Percentiles rank a stretch among this genome's conserved stretches.
phyloP scores from a whole-genome alignment of 2,329 filamentous ascomycete species.

The Colletotrichum shisoi region DNA sequence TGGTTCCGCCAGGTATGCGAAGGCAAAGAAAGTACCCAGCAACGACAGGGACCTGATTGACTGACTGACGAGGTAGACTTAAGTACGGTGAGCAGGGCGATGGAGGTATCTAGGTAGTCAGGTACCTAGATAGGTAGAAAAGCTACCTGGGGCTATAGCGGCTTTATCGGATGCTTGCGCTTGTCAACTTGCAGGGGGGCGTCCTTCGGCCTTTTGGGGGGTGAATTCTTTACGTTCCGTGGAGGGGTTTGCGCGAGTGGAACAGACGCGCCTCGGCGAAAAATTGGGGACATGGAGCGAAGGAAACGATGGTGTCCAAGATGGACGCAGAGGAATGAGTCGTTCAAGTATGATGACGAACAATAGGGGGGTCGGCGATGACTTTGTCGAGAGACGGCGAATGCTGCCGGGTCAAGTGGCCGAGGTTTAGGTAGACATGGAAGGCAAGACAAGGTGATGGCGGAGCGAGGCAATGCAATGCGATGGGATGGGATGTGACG shows the following conservation, averaged over 20 bases:
- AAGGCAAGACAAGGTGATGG: conserved; percentile 9
- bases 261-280: conserved; percentile 17
- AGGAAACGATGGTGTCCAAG: conserved; percentile 10
- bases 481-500: conserved; percentile 18
- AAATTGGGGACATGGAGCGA: background rate
- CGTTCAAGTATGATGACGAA: conserved; percentile 20
- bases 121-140: background rate
- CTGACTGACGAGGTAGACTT: background rate
- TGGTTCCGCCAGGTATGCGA: conserved; percentile 20
- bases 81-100: too few species aligned
- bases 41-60: background rate
- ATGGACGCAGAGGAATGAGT: conserved; percentile 1
- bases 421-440: background rate
- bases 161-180: conserved; percentile 33
- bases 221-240: conserved; percentile 18
- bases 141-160: conserved; percentile 1
- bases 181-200: conserved; percentile 31
- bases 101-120: too few species aligned
- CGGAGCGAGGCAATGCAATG: conserved; percentile 22
- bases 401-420: background rate
- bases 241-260: conserved; percentile 31
- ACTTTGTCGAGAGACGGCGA: conserved; percentile 2
- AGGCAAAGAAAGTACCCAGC: conserved; percentile 14
- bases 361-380: background rate
- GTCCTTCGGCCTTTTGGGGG: conserved; percentile 7